A percentile compares a stretch with the other conserved stretches of the same genome.
Conservation (phyloP, 495 filamentous ascomycete species). For the Penicillium steckii region DNA sequence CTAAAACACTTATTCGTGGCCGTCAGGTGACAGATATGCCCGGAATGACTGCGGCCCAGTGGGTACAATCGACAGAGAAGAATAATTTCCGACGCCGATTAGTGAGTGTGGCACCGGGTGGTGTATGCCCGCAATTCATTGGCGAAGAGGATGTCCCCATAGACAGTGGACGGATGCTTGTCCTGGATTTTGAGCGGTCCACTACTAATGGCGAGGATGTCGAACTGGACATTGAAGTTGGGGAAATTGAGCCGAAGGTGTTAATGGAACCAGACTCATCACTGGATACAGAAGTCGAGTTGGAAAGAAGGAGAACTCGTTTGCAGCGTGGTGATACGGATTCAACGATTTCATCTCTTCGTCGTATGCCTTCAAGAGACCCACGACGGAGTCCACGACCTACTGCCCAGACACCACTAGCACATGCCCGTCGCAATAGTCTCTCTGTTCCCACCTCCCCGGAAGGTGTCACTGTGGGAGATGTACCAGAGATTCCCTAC, state of each 20-base stretch:
- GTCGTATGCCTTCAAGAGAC: constrained; percentile 10
- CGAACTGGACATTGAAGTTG: constrained; percentile 71
- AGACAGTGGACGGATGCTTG: constrained; percentile 76
- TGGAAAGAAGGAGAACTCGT: constrained; percentile 70
- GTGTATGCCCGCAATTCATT: constrained; percentile 57
- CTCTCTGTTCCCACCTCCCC: constrained; percentile 21
- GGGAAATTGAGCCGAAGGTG: constrained; percentile 63
- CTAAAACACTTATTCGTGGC: constrained; percentile 37
- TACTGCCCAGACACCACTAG: constrained; percentile 9
- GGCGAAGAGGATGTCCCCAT: constrained; percentile 77
- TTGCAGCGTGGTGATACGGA: constrained; percentile 34
- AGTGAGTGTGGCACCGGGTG: constrained; percentile 73
- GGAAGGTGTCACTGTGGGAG: constrained; percentile 15
- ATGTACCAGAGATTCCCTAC: constrained; percentile 56
- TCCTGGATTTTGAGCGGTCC: constrained; percentile 73
- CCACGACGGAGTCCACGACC: constrained; percentile 7
- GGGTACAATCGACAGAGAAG: constrained; percentile 30
- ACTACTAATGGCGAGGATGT: constrained; percentile 50
- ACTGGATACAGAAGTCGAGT: constrained; percentile 77
- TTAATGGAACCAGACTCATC: constrained; percentile 74
- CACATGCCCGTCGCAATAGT: constrained; percentile 24
- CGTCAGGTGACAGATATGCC: constrained; percentile 41
- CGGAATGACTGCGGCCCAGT: constrained; percentile 42
- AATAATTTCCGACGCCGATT: constrained; percentile 43
- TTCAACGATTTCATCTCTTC: constrained; percentile 15